These are phyloP conservation scores for Plasmodium blacklocki DNA, from an alignment of 169 alveolate genomes.

Conservation along the genomic window DNA sequence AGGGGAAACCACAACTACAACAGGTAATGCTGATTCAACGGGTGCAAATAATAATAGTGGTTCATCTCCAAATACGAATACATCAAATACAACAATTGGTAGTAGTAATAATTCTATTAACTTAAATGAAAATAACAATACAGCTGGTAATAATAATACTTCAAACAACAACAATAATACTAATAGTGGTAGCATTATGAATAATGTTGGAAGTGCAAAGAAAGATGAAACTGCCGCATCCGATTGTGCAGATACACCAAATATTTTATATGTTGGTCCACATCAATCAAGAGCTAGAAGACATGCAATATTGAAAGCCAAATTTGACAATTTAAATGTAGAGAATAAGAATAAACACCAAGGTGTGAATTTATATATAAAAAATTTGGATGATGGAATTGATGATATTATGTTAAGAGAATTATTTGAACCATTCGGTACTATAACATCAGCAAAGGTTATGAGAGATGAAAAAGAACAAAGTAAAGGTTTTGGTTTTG, in stretches of 20 bases:
- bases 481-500: conserved; percentile 98
- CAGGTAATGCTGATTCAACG: background rate
- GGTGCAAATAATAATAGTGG: conserved; percentile 1
- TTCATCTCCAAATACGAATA: background rate
- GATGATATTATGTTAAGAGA: conserved; percentile 91
- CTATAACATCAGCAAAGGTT: conserved; percentile 93
- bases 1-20: background rate
- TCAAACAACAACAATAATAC: background rate
- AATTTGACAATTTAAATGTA: conserved; percentile 84
- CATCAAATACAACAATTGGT: conserved; percentile 9
- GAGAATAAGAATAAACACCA: conserved; percentile 84
- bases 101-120: background rate
- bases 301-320: conserved; percentile 90
- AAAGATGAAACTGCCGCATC: background rate
- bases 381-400: conserved; percentile 92
- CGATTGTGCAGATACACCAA: conserved; percentile 30
- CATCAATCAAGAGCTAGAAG: conserved; percentile 93
- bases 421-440: conserved; percentile 92
- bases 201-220: conserved; percentile 1
- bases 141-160: background rate
- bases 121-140: conserved; percentile 4
- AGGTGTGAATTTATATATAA: conserved; percentile 93
- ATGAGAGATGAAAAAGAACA: conserved; percentile 95
- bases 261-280: conserved; percentile 89
- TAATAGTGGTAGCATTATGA: conserved; percentile 9